Percentiles rank a stretch among this genome's conserved stretches.
Conservation (phyloP, 2,329 filamentous ascomycete genomes). For the Ophiostoma populinum region DNA sequence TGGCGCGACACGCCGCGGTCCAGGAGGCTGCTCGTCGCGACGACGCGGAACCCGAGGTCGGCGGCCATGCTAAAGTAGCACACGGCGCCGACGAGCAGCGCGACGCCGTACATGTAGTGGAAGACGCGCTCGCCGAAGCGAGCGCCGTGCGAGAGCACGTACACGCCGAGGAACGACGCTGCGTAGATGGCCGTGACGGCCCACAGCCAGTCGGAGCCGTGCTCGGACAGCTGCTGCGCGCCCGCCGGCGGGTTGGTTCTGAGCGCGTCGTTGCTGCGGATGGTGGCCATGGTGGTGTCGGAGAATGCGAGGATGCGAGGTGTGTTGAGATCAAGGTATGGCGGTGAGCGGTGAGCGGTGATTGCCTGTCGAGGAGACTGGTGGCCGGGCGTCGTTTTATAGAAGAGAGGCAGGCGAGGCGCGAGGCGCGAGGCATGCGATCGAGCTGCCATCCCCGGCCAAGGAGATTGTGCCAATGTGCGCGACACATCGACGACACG, state of each 20-base stretch:
- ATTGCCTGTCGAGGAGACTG: no score
- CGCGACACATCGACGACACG: no score
- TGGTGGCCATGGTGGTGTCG: conserved; percentile 16
- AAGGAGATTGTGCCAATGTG: no score
- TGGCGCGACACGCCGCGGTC: conserved; percentile 21
- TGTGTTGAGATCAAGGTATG: neutral
- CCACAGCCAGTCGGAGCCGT: conserved; percentile 39
- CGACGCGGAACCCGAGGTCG: conserved; percentile 28
- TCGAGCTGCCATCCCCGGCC: no score
- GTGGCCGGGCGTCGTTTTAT: no score
- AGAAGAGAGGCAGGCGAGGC: no score
- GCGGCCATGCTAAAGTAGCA: conserved; percentile 35
- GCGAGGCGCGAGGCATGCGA: no score
- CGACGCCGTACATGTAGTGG: conserved; percentile 36
- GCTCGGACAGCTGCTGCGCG: conserved; percentile 21
- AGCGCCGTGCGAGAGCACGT: conserved; percentile 24
- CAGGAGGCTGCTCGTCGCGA: conserved; percentile 18
- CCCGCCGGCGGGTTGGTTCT: conserved; percentile 27
- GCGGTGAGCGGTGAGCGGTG: no score
- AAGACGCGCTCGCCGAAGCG: conserved; percentile 33
- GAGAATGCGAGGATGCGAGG: neutral
- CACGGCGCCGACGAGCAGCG: conserved; percentile 30
- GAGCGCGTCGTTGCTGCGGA: conserved; percentile 29
- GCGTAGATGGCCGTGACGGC: conserved; percentile 32
- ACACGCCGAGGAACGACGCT: conserved; percentile 26